These are phyloP conservation scores for Clavulina sp. DNA, from an alignment of 768 basidiomycete genomes.

Conservation along the genomic window DNA sequence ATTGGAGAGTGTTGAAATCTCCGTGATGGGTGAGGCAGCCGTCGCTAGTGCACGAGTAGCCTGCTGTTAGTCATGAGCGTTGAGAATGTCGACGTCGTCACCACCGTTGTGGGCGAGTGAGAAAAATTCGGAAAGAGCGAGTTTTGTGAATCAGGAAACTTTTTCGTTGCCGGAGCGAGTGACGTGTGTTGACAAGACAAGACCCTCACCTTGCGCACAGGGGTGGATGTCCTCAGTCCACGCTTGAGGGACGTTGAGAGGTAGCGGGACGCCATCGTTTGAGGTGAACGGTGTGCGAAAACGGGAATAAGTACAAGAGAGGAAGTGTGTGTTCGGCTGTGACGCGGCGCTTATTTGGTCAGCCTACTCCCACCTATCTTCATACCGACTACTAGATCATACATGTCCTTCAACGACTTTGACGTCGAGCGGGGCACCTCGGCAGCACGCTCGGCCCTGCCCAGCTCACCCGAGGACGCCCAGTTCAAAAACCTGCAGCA, in stretches of 20 bases:
- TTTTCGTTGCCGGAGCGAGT: too few species aligned
- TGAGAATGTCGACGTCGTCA: not conserved
- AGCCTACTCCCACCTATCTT: not conserved
- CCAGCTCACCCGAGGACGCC: constrained; percentile 42
- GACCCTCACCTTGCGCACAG: too few species aligned
- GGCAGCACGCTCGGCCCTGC: constrained; percentile 5
- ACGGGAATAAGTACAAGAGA: too few species aligned
- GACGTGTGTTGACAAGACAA: too few species aligned
- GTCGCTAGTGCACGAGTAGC: constrained; percentile 17
- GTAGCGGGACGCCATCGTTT: not conserved
- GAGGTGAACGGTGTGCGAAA: not conserved
- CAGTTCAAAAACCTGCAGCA: constrained; percentile 61
- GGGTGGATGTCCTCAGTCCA: not conserved
- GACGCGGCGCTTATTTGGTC: not conserved
- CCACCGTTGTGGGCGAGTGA: not conserved
- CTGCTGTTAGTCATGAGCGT: not conserved
- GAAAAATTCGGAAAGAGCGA: too few species aligned
- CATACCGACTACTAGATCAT: not conserved
- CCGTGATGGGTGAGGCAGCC: constrained; percentile 46
- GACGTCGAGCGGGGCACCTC: constrained; percentile 6
- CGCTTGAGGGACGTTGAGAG: not conserved
- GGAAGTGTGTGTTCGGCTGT: not conserved
- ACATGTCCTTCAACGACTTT: constrained; percentile 9
- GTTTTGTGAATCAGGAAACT: too few species aligned
- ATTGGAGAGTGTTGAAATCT: constrained; percentile 84